A percentile compares a stretch with the other conserved stretches of the same genome.
phyloP scores from a whole-genome alignment of 192 early-diverging fungal genomes.

The Rhizophlyctis rosea region DNA sequence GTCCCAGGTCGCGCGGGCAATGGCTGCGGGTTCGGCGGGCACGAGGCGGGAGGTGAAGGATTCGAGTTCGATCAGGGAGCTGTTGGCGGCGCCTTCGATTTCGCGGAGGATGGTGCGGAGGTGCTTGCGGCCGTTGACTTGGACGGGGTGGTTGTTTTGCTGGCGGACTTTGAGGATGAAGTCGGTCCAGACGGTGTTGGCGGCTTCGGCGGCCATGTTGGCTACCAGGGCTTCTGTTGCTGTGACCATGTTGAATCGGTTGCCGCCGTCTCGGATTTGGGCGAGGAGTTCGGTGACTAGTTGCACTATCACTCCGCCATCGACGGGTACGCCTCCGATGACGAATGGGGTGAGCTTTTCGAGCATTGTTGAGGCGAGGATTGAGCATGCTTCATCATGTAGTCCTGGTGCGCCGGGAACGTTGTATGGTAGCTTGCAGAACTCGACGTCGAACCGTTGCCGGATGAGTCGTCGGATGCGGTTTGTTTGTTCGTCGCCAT shows the following conservation, averaged over 20 bases:
- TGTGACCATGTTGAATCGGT: slow-evolving; percentile 55
- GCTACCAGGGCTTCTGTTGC: slow-evolving; percentile 52
- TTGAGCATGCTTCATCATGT: slow-evolving; percentile 34
- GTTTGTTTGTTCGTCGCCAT: slow-evolving; percentile 55
- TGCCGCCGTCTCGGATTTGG: slow-evolving; percentile 50
- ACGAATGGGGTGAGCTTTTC: slow-evolving; percentile 38
- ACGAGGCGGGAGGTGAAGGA: slow-evolving; percentile 39
- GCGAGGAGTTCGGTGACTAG: slow-evolving; percentile 49
- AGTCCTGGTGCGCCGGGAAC: slow-evolving; percentile 8
- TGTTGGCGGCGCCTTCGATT: slow-evolving; percentile 47
- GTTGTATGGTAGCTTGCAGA: slow-evolving; percentile 49
- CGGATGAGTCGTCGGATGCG: slow-evolving; percentile 42
- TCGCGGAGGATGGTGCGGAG: slow-evolving; percentile 49
- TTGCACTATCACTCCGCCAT: slow-evolving; percentile 42
- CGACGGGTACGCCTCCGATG: slow-evolving; percentile 43
- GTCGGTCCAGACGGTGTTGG: slow-evolving; percentile 53
- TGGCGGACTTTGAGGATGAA: slow-evolving; percentile 41
- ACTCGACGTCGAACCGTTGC: slow-evolving; percentile 38
- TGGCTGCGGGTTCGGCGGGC: slow-evolving; percentile 40
- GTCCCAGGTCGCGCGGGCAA: slow-evolving; percentile 46
- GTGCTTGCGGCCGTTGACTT: slow-evolving; percentile 49
- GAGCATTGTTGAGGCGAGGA: slow-evolving; percentile 34
- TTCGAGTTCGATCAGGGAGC: slow-evolving; percentile 44
- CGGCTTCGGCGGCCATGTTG: slow-evolving; percentile 56
- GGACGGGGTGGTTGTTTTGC: slow-evolving; percentile 43